Evolutionary conservation across 306 rosid genomes (phyloP).

Genomic region (Geum urbanum): DNA sequence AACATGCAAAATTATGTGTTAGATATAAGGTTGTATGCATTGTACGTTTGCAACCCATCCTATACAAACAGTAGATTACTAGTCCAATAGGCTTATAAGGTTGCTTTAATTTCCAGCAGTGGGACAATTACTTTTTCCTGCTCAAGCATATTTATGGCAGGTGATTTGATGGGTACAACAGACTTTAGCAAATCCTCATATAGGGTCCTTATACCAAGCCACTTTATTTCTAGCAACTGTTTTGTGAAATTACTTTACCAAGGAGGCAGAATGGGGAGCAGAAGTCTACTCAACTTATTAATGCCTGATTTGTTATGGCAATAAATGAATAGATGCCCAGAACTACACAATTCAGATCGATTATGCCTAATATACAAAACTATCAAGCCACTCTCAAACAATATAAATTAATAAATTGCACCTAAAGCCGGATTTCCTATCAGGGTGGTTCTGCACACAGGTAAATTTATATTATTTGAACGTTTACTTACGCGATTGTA

Average conservation of each 20-base stretch:
- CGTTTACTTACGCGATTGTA: constrained; percentile 71
- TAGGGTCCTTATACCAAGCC: neutral
- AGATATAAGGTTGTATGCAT: neutral
- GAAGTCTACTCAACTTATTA: neutral
- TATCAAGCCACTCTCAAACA: neutral
- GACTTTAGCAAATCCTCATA: neutral
- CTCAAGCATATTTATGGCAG: constrained; percentile 1
- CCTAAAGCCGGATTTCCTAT: neutral
- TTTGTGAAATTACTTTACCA: neutral
- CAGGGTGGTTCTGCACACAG: neutral
- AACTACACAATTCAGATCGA: no score
- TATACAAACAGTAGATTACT: neutral
- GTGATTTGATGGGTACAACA: neutral
- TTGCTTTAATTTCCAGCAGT: neutral
- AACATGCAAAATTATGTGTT: constrained; percentile 2
- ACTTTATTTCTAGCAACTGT: neutral
- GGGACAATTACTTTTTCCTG: neutral
- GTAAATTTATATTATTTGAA: neutral
- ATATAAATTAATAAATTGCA: neutral
- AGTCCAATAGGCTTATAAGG: neutral
- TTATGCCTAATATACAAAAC: neutral
- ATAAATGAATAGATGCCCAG: neutral
- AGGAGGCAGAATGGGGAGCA: neutral
- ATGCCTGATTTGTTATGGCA: neutral
- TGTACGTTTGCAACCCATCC: neutral